phyloP scores from a whole-genome alignment of 495 filamentous ascomycete species.

The Hypoxylon perforatum region DNA sequence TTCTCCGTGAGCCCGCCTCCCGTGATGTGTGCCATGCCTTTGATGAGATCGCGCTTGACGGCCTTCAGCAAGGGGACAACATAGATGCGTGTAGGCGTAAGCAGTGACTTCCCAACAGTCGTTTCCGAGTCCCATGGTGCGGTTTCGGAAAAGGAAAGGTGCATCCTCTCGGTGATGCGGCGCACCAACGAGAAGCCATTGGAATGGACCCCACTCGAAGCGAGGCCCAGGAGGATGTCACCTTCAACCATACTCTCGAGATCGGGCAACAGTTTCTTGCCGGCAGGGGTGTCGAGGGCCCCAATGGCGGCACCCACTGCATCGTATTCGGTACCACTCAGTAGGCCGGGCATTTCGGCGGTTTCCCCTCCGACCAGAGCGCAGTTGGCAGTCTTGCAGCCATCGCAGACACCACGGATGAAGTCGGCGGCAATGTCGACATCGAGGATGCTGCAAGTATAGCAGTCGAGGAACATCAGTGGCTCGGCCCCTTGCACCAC shows the following conservation, averaged over 20 bases:
- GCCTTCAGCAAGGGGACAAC: conserved; percentile 77
- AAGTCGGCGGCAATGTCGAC: conserved; percentile 80
- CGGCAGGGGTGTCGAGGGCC: conserved; percentile 85
- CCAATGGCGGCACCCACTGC: conserved; percentile 89
- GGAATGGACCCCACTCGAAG: conserved; percentile 86
- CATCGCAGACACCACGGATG: too few species aligned
- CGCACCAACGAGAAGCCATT: conserved; percentile 96
- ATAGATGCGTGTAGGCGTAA: conserved; percentile 85
- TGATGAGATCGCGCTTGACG: too few species aligned
- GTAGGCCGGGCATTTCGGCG: conserved; percentile 96
- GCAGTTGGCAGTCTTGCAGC: conserved; percentile 83
- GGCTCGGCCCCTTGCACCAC: conserved; percentile 95
- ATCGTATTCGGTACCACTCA: conserved; percentile 85
- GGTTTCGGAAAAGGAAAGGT: too few species aligned
- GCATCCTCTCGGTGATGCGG: conserved; percentile 85
- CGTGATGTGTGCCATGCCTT: conserved; percentile 96
- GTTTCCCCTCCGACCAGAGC: conserved; percentile 96
- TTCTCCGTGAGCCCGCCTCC: conserved; percentile 93
- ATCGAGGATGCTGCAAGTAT: conserved; percentile 86
- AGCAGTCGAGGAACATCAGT: conserved; percentile 95
- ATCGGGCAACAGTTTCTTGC: too few species aligned
- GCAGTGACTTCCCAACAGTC: conserved; percentile 75
- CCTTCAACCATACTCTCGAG: conserved; percentile 78
- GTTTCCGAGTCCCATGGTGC: conserved; percentile 74
- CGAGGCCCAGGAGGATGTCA: conserved; percentile 85